Base-by-base conservation (phyloP, 2,329 filamentous ascomycete species). In the Diplodia intermedia region DNA sequence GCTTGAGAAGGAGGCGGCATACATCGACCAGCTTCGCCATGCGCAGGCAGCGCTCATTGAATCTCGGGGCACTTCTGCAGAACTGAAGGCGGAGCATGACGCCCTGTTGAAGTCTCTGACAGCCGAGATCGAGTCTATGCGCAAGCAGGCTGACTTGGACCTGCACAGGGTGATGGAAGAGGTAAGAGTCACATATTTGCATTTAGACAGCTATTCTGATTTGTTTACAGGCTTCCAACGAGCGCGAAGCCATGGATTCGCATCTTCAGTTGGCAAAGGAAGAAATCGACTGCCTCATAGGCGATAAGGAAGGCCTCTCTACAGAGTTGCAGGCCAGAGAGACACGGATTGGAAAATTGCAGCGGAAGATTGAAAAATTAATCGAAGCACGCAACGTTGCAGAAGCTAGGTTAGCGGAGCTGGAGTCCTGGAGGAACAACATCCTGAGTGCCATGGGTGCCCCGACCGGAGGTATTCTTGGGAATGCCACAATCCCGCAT, bases 391-490 rank as follows among this genome's bases (percentile, higher is more conserved):
- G 73, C 38, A 66, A 69, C 26, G 71, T 75, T 33, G 43, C 26
- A 18, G 50, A 47, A 38, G 62, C 49, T 1, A 43, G 29, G 29
- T 26, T 18, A 11, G 18, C 75, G 9, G 74, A 74, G 31, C 65
- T 77, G 2, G 73, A 70, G 62, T 70, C 74, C 9, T 57, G 72
- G 49, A 73, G 72, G 38, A 75, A 68, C 47, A 23, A 66, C 18
- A 71, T 78, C 4, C 61, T 75, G 7, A 71, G 70, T n/a, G 73
- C 72, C 9, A 74, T 78, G 70, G 72, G 73, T 14, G 57, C 15
- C 8, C 62, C 50, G 29, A 26, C 50, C 12, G 38, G 20, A 54
- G 50, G 62, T 8, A 23, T n/a, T 2, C 23, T 36, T 7, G 29
- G 18, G 7, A 54, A 29, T 15, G 20, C 12, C 9, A 20, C 23